These are phyloP conservation scores for Thalassiosira hispida DNA, from an alignment of 352 stramenopile species.

Conservation along the genomic window DNA sequence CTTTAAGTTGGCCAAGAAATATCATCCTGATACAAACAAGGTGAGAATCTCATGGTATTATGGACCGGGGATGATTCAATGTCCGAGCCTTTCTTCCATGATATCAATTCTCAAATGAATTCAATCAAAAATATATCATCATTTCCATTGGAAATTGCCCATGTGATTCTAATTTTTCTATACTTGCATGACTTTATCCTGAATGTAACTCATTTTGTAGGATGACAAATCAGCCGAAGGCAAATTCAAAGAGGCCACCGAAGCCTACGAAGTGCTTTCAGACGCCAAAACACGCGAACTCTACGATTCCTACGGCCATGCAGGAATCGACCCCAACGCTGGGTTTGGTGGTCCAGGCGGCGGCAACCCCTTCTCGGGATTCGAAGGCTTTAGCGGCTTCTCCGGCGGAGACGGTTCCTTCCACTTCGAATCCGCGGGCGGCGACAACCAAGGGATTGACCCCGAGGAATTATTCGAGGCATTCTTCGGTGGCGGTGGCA, in stretches of 20 bases:
- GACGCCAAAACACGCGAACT: slow-evolving; percentile 92
- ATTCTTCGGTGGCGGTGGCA: slow-evolving; percentile 77
- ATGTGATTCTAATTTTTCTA: no score
- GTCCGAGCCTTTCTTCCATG: not conserved
- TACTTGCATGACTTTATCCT: no score
- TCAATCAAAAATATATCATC: no score
- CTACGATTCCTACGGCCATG: slow-evolving; percentile 95
- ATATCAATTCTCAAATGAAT: no score
- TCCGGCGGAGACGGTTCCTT: slow-evolving; percentile 62
- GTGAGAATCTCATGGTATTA: slow-evolving; percentile 85
- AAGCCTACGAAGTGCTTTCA: slow-evolving; percentile 78
- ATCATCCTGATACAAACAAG: slow-evolving; percentile 96
- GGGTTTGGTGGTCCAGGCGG: slow-evolving; percentile 52
- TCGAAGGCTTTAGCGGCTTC: slow-evolving; percentile 70
- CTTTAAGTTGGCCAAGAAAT: slow-evolving; percentile 95
- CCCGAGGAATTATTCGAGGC: slow-evolving; percentile 84
- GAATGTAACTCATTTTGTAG: slow-evolving; percentile 1
- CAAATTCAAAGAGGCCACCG: slow-evolving; percentile 72
- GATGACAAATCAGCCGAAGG: slow-evolving; percentile 40
- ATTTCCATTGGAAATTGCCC: no score
- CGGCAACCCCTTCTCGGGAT: slow-evolving; percentile 64
- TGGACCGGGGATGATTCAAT: slow-evolving; percentile 33
- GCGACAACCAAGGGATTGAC: slow-evolving; percentile 70
- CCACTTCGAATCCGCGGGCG: slow-evolving; percentile 60
- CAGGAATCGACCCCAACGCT: slow-evolving; percentile 91